phyloP scores from a whole-genome alignment of 139 green algal genomes.

The Eudorina sp. region DNA sequence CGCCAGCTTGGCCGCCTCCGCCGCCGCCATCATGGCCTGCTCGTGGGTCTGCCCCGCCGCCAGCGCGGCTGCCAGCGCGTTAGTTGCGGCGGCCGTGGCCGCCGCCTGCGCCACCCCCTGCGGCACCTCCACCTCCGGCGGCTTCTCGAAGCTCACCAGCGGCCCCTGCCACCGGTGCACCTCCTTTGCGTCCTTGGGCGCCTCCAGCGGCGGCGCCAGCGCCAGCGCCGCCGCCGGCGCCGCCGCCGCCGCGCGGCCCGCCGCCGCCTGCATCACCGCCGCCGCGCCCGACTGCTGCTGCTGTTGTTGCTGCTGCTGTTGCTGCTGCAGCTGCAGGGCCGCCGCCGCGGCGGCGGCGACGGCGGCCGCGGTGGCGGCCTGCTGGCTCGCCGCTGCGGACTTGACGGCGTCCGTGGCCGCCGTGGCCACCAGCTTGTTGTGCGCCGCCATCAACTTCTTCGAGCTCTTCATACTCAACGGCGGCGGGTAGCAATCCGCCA shows the following conservation, averaged over 20 bases:
- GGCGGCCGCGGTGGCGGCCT: background rate
- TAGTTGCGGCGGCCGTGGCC: background rate
- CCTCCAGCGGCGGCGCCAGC: background rate
- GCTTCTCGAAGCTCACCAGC: background rate
- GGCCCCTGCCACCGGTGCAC: constrained; percentile 16
- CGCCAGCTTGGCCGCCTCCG: constrained; percentile 19
- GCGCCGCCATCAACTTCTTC: constrained; percentile 20
- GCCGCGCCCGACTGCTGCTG: background rate
- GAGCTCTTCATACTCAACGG: constrained; percentile 10
- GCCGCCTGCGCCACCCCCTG: background rate
- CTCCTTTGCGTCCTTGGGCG: constrained; percentile 3
- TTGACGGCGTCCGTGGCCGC: background rate
- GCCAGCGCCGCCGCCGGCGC: constrained; percentile 6
- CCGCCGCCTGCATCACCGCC: background rate
- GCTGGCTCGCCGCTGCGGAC: background rate
- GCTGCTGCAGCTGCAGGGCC: background rate
- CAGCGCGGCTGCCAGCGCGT: background rate
- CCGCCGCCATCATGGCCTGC: constrained; percentile 30
- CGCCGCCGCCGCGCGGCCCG: background rate
- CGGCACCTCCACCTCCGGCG: constrained; percentile 16
- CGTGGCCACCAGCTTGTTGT: background rate
- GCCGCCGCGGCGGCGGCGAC: constrained; percentile 5
- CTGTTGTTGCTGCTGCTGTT: constrained; percentile 24
- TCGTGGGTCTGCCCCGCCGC: constrained; percentile 8
- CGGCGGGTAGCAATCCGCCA: constrained; percentile 6